A percentile compares a stretch with the other conserved stretches of the same genome.
phyloP scores from a whole-genome alignment of 345 rosid genomes.

The Lumnitzera littorea region DNA sequence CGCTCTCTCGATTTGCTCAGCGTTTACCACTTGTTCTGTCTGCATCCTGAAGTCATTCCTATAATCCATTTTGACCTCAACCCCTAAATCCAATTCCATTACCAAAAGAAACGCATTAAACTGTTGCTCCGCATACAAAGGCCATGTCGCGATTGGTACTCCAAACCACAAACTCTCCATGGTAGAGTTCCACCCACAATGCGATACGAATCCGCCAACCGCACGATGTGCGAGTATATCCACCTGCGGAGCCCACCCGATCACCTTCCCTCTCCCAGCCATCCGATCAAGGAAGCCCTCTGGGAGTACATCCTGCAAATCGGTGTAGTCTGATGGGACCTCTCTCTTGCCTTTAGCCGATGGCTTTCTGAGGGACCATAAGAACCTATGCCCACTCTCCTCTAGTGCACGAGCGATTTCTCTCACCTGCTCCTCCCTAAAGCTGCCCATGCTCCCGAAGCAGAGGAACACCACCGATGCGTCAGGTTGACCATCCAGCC shows the following conservation, averaged over 20 bases:
- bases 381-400: conserved; percentile 27
- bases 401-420: conserved; percentile 48
- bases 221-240: conserved; percentile 13
- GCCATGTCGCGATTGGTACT: conserved; percentile 46
- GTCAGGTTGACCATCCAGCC: conserved; percentile 41
- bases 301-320: conserved; percentile 30
- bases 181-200: conserved; percentile 57
- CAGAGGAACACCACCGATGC: conserved; percentile 56
- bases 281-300: conserved; percentile 44
- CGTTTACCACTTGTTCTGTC: conserved; percentile 1
- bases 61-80: conserved; percentile 11
- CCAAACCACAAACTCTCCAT: conserved; percentile 53
- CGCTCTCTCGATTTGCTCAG: conserved; percentile 34
- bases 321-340: conserved; percentile 9
- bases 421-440: conserved; percentile 31
- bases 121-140: conserved; percentile 44
- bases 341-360: conserved; percentile 5
- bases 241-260: conserved; percentile 56
- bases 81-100: conserved; percentile 33
- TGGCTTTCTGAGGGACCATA: conserved; percentile 41
- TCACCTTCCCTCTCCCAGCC: conserved; percentile 28
- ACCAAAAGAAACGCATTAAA: conserved; percentile 43
- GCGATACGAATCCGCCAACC: conserved; percentile 44
- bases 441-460: conserved; percentile 58
- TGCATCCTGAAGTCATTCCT: background rate